Evolutionary conservation across 2,329 filamentous ascomycete genomes (phyloP), one percentile per base, ranked within the genome.

Genomic region (Geoglossum cookeanum): DNA sequence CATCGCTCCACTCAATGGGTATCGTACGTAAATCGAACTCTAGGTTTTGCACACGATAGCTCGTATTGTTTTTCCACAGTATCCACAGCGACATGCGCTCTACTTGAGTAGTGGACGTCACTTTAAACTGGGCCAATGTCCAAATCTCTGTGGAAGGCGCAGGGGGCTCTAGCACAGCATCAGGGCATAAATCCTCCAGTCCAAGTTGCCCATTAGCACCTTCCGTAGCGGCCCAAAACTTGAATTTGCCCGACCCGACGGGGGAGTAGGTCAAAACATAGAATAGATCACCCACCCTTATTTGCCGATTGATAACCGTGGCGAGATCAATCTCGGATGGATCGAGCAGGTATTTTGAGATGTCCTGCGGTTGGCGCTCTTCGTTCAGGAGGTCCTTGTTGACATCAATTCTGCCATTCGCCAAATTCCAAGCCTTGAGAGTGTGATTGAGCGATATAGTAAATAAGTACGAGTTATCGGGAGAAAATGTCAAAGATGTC

Each of bases 391-490:
- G 75, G 68, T 98, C 91, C 62, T 81, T 81, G 4, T 84, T 83
- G 58, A 81, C 80, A 4, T 87, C 79, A 57, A 94, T 78, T 66
- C 83, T 85, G 52, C 90, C 90, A 44, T 80, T 86, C n/a, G 79
- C 74, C 35, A 91, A 75, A 65, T 94, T 92, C 91, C 92, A 97
- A 44, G 92, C 82, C 64, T 89, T 83, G 66, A 98, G 72, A 9
- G 82, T 84, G 67, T 98, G 90, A 63, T 98, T 90, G 59, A 98
- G 74, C 61, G 86, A 92, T 54, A 95, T 80, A 0, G 90, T 90
- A 64, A 95, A 87, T 8, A 83, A 71, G 63, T 67, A 80, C 69
- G 61, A 79, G 17, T 65, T 66, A 58, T 75, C 72, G 3, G 72
- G 72, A 44, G 73, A 75, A 37, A 71, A 59, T 1, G 66, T 68